Evolutionary conservation across 2,329 filamentous ascomycete species (phyloP), one percentile per base, ranked within the genome.

Genomic region (Alternaria sp.): DNA sequence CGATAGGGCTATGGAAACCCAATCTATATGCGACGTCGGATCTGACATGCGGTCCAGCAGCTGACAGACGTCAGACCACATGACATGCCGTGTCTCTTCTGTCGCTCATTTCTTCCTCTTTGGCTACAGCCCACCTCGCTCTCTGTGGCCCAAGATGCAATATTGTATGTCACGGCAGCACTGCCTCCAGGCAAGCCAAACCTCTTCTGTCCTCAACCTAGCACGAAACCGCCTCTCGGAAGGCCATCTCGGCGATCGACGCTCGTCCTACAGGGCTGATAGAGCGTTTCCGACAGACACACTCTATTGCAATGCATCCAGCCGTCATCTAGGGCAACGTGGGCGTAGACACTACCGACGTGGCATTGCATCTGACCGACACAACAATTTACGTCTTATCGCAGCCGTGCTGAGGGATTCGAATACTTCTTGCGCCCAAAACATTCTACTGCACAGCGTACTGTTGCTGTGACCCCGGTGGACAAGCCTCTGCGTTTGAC

Each of bases 221-320:
- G 33, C 59, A 78, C 76, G 1, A 50, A 54, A 67, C 70, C 69
- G 72, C 70, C 73, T 65, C 63, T 73, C 71, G 65, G 67, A 63
- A 61, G 57, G 21, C 59, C 28, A 37, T 14, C 45, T 50, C 46
- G 59, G 21, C 41, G 14, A 15, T 50, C 15, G 14, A 37, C 10
- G 21, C 12, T 30, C 14, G 49, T 43, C 37, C 20, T 37, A 67
- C 70, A 72, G 62, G 66, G 64, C 67, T 72, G 67, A 65, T 70
- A 68, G 67, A 71, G 55, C 51, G 68, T 69, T 71, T 72, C 64
- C 62, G 63, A 50, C 47, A 47, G 55, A 44, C 21, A 28, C 45
- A 43, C 57, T 63, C 51, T 55, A 54, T 46, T 45, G 49, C 44
- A 30, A 64, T 68, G 61, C 55, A 69, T 23, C 28, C 23, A 37